phyloP scores from a whole-genome alignment of 345 rosid species.

The Gossypium bickii region DNA sequence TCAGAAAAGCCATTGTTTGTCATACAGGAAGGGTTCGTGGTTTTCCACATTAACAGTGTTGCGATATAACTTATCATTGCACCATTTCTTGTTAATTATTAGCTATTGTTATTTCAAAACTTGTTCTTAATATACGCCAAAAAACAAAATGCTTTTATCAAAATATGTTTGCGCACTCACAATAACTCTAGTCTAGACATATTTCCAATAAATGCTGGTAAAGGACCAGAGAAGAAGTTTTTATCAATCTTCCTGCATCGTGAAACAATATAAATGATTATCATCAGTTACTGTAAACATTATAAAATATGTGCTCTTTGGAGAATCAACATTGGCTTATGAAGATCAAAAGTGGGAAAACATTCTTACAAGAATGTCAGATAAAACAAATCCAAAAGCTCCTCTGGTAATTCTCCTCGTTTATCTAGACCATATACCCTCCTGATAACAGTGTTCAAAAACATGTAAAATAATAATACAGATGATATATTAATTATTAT shows the following conservation, averaged over 20 bases:
- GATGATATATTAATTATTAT: neutral
- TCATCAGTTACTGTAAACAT: neutral
- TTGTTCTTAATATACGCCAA: neutral
- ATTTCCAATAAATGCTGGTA: constrained; percentile 34
- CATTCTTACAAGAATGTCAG: constrained; percentile 16
- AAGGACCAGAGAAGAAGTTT: constrained; percentile 33
- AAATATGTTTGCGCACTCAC: constrained; percentile 18
- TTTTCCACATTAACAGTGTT: too few species aligned
- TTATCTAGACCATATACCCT: constrained; percentile 24
- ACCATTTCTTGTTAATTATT: neutral
- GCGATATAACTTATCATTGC: too few species aligned
- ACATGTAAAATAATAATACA: neutral
- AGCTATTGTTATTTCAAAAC: neutral
- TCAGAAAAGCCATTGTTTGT: neutral
- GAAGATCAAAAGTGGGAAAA: neutral
- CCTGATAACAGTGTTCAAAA: constrained; percentile 16
- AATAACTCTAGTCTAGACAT: constrained; percentile 15
- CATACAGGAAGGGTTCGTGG: neutral
- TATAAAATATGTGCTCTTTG: neutral
- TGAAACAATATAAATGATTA: neutral
- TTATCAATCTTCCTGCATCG: constrained; percentile 31
- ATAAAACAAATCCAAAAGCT: constrained; percentile 31
- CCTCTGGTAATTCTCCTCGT: constrained; percentile 26
- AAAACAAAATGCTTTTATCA: neutral
- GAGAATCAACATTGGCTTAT: neutral